Base-by-base conservation (phyloP, 345 rosid species). In the Aquilaria sinensis region DNA sequence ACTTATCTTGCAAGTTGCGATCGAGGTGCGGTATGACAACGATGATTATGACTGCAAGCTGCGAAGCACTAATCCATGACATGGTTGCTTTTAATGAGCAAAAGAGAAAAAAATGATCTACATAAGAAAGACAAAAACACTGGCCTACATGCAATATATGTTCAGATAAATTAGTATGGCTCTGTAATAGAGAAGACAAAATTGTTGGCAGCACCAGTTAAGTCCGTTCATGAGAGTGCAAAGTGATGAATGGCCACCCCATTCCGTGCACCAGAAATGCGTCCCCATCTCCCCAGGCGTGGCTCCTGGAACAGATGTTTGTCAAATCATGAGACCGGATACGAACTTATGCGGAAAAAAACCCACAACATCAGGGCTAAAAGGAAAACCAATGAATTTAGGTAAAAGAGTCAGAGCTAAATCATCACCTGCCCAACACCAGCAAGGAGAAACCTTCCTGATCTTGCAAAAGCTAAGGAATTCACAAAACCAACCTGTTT, bases 281-380 rank as follows among this genome's bases (percentile, higher is more conserved):
- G 72, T 10, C 92, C 97, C 98, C 98, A 95, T 75, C 98, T 80
- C 73, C 99, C 99, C 8, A 95, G 82, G 14, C 96, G 87, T 1
- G 97, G 92, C 72, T 95, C 99, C 99, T 91, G 81, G 57, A 43
- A 57, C 54, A 65, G 4, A 10, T 8, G 63, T 59, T 66, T 58
- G 6, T 64, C 47, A 23, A 63, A 57, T 12, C 30, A 47, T 57
- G 57, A 46, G 57, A 46, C 13, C 54, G 1, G 23, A 23, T 23
- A 23, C 23, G 23, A 23, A 23, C 23, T 23, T 23, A 23, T 23
- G 23, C 23, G 23, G 23, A 23, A 23, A 23, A 23, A 43, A 15
- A 41, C 54, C 29, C 9, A 29, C 13, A 50, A 61, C 41, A 34
- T 23, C 65, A 58, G 49, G 7, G 34, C 56, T 64, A 62, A 47